Base-by-base conservation (phyloP, 371 early-diverging fungal genomes). In the Batkoa obscura region DNA sequence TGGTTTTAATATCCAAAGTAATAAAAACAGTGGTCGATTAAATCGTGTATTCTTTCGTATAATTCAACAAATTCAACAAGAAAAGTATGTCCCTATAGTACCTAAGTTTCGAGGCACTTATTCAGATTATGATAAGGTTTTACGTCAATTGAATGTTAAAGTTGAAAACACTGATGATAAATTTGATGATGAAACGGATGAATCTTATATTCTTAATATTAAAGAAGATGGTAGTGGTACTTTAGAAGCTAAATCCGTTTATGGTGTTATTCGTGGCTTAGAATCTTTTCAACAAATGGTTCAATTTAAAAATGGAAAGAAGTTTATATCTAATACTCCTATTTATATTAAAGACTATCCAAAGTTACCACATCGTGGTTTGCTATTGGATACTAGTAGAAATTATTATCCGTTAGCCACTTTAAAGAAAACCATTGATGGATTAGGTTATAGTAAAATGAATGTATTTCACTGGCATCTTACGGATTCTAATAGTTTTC, bases 391-490 rank as follows among this genome's bases (percentile, higher is more conserved):
- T 58, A 84, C 88, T 32, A 61, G 81, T 13, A 75, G 87, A 52
- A 86, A 85, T 71, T 87, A 66, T 56, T 81, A 74, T 48, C 74
- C 84, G 2, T 62, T 84, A 33, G 50, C 65, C 37, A 72, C 70
- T 57, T 58, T 82, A 52, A 58, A 70, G 38, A 50, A 83, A 8
- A 39, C 77, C 58, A 63, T 85, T 30, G 84, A 87, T 48, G 86
- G 80, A 41, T 73, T 86, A 67, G 65, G 81, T 39, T 83, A 72
- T 66, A 81, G 75, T 71, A 88, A 88, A 68, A 65, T 88, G 67
- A 88, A 88, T 56, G 79, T 81, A 13, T 70, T 88, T 65, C 88
- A 88, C 63, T 87, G 86, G 86, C 88, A 88, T 59, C 74, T 83
- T 8, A 76, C 79, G 0, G 88, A 88, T 52, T 66, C 84, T 41